Base-by-base conservation (phyloP, 805 yeast genomes). In the Kodamaea restingae region DNA sequence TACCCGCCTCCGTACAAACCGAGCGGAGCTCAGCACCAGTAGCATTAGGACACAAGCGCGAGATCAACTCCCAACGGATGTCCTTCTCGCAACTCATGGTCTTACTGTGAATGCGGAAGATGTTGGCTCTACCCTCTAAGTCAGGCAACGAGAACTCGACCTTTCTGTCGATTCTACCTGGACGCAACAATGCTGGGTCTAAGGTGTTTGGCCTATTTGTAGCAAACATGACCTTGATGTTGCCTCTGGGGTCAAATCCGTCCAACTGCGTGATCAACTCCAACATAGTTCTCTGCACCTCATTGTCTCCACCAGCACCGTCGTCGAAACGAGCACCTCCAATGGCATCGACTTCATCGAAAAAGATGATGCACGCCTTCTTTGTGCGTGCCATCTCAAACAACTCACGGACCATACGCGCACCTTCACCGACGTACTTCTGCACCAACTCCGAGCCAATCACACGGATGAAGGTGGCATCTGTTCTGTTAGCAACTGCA, bases 261-360 rank as follows among this genome's bases (percentile, higher is more conserved):
- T 93, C 99, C 58, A 93, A 74, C 63, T 93, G 99, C 31, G 98
- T 88, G 58, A 93, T 93, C 54, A 93, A 78, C 65, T 93, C 98
- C 77, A 93, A 76, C 98, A 93, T 93, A 32, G 98, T 93, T 72
- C 98, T 80, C 69, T 93, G 98, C 39, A 93, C 98, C 69, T 93
- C 99, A 60, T 91, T 93, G 65, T 93, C 98, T 58, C 98, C 98
- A 52, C 97, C 98, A 8, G 98, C 98, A 55, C 98, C 98, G 61
- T 93, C 98, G 63, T 93, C 98, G 60, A 93, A 93, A 63, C 99
- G 82, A n/a, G 98, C 98, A 30, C 98, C 98, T 50, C 99, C 99
- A 62, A 93, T 88, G 27, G 99, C 98, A 70, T 93, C 99, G 50
- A 93, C 83, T 71, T 93, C 99, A 67, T 93, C 99, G 56, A 93